Evolutionary conservation across 805 yeast genomes (phyloP), one percentile per base, ranked within the genome.

Genomic region (Wickerhamomyces hampshirensis): DNA sequence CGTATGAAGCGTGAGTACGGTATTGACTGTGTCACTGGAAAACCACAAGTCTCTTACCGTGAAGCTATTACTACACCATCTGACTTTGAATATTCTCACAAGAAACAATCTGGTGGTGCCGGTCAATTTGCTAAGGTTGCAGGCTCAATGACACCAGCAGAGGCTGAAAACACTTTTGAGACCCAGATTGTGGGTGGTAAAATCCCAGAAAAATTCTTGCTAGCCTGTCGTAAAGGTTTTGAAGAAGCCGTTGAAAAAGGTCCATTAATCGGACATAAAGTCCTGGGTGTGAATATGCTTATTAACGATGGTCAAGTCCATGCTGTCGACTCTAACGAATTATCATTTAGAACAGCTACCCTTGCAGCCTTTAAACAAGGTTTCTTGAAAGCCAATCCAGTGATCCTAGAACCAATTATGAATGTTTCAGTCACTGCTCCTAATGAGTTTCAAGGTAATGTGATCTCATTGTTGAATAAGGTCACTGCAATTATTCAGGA

Each of bases 51-150:
- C 28, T 87, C 98, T 13, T 93, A 93, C 68, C 80, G 99, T 65
- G 99, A 93, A 67, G 83, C 98, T 28, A 79, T 91, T 47, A 68
- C 84, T 26, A 59, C 73, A 3, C 68, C 84, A 28, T 73, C 91
- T 21, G 70, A 77, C 11, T 91, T 93, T 56, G 98, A 93, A 60
- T 87, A 82, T 67, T 83, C 96, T 19, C 98, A 91, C 71, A 93
- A 93, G 75, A 91, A 88, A 60, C 99, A 93, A 70, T 76, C 91
- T 57, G 99, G 99, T 64, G 99, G 99, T 76, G 95, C 98, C 48
- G 99, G 99, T 67, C 99, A 93, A 71, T 93, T 80, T 59, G 98
- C 96, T 64, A 81, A 89, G 68, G 96, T 91, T 56, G 83, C 88
- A 63, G 98, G 99, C 59, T 73, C 69, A 39, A 60, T 89, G 65